Base-by-base conservation (phyloP, 2,329 filamentous ascomycete species). In the Ophiostoma angusticollis region DNA sequence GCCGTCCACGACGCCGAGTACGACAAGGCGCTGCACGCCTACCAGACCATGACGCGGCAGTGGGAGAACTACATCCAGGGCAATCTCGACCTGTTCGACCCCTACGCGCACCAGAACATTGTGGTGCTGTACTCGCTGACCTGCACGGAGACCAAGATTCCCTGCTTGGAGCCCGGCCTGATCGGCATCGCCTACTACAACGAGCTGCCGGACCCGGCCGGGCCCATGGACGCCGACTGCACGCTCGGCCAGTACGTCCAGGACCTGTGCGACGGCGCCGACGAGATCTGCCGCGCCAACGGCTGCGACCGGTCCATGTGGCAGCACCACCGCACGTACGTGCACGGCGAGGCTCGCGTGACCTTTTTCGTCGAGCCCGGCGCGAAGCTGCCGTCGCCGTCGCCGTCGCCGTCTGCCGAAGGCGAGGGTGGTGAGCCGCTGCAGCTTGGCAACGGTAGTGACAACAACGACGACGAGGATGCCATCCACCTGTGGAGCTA, bases 401-500 rank as follows among this genome's bases (percentile, higher is more conserved):
- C 22, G 3, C 13, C 16, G 21, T 17, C 7, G 29, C 3, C 11
- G 17, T 16, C 5, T 9, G 30, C 16, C 16, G 30, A 13, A 3
- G 30, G 30, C 8, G n/a, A n/a, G n/a, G n/a, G n/a, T n/a, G n/a
- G n/a, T n/a, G 28, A 8, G 28, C 8, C 14, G n/a, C 33, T 29
- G 6, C 23, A 28, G 32, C 16, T 28, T 11, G n/a, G 19, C 23
- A 28, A 41, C 29, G 75, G 1, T 60, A n/a, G 29, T 9, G 36
- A 27, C 12, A 18, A 30, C 11, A 17, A 45, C 7, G 40, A 44
- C 21, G 50, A 58, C 74, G 55, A 59, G 30, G 62, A 64, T 31
- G 82, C 79, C 3, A 93, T 98, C 40, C 73, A 87, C 41, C 95
- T 98, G 85, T 98, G 93, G 93, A 96, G 85, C 48, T 85, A 81